Percentiles rank a stretch among this genome's conserved stretches.
Conservation (phyloP, 495 filamentous ascomycete species). For the Annulohypoxylon bovei region DNA sequence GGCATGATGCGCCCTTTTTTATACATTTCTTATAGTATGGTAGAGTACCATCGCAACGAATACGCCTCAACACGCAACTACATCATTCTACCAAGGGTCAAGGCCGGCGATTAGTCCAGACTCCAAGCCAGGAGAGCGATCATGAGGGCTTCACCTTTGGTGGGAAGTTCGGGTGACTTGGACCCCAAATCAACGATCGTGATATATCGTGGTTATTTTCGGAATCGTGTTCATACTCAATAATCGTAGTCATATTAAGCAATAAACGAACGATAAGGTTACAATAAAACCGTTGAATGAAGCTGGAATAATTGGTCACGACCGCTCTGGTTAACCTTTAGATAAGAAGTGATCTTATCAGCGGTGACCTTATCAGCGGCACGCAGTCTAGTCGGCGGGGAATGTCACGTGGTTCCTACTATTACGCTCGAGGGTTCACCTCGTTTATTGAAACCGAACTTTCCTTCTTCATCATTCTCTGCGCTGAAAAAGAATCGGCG, state of each 20-base stretch:
- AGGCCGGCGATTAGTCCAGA: not conserved
- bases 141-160: not conserved
- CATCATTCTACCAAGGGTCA: not conserved
- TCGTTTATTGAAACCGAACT: too few species aligned
- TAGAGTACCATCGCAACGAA: not conserved
- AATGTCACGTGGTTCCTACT: too few species aligned
- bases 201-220: not conserved
- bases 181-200: not conserved
- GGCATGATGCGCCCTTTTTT: not conserved
- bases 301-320: not conserved
- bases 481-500: too few species aligned
- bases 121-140: not conserved
- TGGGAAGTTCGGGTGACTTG: not conserved
- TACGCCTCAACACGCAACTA: not conserved
- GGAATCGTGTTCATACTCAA: not conserved
- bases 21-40: not conserved
- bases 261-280: not conserved
- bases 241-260: not conserved
- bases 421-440: too few species aligned
- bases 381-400: too few species aligned
- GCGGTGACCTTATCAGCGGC: not conserved
- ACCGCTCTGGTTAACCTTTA: too few species aligned
- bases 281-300: not conserved
- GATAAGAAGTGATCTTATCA: not conserved
- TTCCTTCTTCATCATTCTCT: too few species aligned